Conservation (phyloP, 371 early-diverging fungal species). For the Mortierella sp. region DNA sequence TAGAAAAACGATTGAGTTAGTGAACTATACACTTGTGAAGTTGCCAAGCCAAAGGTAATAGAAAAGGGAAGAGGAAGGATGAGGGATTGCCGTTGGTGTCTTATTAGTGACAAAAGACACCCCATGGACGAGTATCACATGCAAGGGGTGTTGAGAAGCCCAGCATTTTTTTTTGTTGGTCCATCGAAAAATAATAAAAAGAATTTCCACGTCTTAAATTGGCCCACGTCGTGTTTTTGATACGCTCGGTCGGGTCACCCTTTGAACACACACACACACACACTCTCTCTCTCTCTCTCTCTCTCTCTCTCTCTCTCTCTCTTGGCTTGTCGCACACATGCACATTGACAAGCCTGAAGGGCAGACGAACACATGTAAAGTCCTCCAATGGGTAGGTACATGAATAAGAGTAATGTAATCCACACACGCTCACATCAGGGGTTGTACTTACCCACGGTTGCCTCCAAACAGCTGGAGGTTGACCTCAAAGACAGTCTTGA, state of each 20-base stretch:
- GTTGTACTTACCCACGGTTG: constrained; percentile 65
- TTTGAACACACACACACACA: neutral
- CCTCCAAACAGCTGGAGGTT: constrained; percentile 94
- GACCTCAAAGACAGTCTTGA: constrained; percentile 98
- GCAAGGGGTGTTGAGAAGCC: constrained; percentile 15
- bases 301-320: neutral
- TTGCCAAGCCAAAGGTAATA: neutral
- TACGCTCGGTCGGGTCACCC: neutral
- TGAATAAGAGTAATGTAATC: neutral
- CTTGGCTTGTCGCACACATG: neutral
- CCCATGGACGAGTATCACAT: constrained; percentile 21
- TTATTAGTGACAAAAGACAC: neutral
- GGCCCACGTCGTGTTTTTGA: neutral
- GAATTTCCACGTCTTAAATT: neutral
- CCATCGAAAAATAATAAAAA: neutral
- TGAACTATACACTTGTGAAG: neutral
- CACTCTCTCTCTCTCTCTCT: neutral
- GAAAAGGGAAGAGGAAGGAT: neutral
- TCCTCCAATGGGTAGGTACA: neutral
- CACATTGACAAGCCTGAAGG: neutral
- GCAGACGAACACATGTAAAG: neutral
- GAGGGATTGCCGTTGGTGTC: neutral
- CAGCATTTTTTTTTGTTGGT: neutral
- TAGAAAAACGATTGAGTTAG: neutral
- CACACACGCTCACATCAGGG: neutral